phyloP scores from a whole-genome alignment of 2,329 filamentous ascomycete genomes.

The Fusarium austroafricanum region DNA sequence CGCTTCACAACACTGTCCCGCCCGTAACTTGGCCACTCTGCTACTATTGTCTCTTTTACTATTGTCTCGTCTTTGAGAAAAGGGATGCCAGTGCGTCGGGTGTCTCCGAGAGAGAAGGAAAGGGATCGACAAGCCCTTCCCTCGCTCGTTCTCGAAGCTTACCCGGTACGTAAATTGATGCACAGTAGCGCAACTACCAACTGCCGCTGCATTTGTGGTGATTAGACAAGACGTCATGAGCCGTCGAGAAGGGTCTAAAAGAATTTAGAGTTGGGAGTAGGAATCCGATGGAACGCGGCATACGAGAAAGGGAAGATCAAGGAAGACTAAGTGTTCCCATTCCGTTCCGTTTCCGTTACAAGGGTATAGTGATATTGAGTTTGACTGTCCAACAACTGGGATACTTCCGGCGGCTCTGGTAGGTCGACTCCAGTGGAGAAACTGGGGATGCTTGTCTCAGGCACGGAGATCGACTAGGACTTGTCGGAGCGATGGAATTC shows the following conservation, averaged over 20 bases:
- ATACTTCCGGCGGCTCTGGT: slow-evolving; percentile 15
- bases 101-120: slow-evolving; percentile 8
- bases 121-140: slow-evolving; percentile 27
- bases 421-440: slow-evolving; percentile 22
- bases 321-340: slow-evolving; percentile 24
- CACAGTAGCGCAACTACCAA: slow-evolving; percentile 26
- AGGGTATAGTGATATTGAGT: slow-evolving; percentile 35
- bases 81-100: not conserved
- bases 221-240: slow-evolving; percentile 15
- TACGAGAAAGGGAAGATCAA: slow-evolving; percentile 5
- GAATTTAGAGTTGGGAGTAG: slow-evolving; percentile 20
- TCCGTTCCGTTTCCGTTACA: slow-evolving; percentile 12
- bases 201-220: slow-evolving; percentile 22
- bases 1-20: slow-evolving; percentile 9
- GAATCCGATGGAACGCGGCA: slow-evolving; percentile 10
- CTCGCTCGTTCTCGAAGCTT: slow-evolving; percentile 35
- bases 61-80: slow-evolving; percentile 14
- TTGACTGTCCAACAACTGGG: slow-evolving; percentile 13
- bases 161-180: slow-evolving; percentile 25
- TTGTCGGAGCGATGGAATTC: slow-evolving; percentile 25
- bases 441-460: slow-evolving; percentile 39
- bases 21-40: slow-evolving; percentile 20
- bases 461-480: slow-evolving; percentile 32
- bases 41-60: slow-evolving; percentile 27
- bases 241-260: not conserved